phyloP scores from a whole-genome alignment of 176 grass and related monocot species.

The Hsuehochloa calcarea region DNA sequence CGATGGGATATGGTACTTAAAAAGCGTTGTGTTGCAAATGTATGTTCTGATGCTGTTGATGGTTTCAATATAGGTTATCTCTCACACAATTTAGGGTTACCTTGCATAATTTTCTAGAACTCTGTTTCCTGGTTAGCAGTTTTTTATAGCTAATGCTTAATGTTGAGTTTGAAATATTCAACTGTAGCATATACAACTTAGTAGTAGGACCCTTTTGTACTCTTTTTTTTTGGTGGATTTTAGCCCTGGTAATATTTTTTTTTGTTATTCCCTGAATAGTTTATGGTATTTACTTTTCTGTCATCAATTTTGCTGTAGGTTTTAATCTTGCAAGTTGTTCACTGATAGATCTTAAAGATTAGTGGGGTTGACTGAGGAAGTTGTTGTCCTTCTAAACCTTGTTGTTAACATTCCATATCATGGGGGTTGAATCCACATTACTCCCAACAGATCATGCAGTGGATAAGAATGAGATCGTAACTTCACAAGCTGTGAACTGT shows the following conservation, averaged over 20 bases:
- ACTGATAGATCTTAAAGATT: not conserved
- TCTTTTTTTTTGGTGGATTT: not conserved
- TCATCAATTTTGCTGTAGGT: conserved; percentile 15
- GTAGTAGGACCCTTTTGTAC: not conserved
- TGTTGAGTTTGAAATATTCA: not conserved
- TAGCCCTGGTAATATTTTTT: not conserved
- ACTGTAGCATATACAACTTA: not conserved
- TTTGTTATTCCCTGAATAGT: not conserved
- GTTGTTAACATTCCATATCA: not conserved
- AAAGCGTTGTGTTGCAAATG: not conserved
- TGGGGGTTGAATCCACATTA: conserved; percentile 23
- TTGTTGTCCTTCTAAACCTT: not conserved
- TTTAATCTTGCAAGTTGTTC: not conserved
- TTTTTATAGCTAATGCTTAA: not conserved
- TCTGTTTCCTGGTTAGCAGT: not conserved
- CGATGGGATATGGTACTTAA: not conserved
- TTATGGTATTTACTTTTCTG: conserved; percentile 11
- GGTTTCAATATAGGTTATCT: not conserved
- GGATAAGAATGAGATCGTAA: conserved; percentile 4
- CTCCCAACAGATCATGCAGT: not conserved
- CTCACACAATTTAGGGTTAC: not conserved
- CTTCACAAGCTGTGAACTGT: not conserved
- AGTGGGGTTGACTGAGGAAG: not conserved
- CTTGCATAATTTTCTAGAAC: not conserved
- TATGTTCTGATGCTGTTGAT: not conserved